These are phyloP conservation scores for Scheffersomyces stipitis DNA, from an alignment of 805 yeast species.

Conservation along the genomic window DNA sequence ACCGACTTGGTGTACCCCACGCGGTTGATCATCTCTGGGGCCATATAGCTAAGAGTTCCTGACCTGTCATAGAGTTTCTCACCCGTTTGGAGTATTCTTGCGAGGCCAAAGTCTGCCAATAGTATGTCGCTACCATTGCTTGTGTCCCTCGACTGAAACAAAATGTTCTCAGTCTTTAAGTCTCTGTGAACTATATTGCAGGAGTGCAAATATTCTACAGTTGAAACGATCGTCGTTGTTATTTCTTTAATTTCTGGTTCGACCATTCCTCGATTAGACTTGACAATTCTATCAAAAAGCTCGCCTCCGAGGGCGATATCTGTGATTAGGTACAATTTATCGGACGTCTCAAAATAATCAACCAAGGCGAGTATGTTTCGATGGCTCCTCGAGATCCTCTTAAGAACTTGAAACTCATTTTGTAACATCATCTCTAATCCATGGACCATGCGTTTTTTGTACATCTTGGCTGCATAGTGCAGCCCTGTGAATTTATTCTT, in stretches of 20 bases:
- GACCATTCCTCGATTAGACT: constrained; percentile 34
- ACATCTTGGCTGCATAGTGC: constrained; percentile 53
- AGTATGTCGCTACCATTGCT: constrained; percentile 35
- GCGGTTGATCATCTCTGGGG: constrained; percentile 61
- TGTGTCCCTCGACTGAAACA: constrained; percentile 42
- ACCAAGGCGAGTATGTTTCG: constrained; percentile 58
- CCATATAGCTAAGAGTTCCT: constrained; percentile 75
- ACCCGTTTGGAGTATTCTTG: constrained; percentile 39
- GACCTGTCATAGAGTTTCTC: constrained; percentile 47
- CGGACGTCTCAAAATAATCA: constrained; percentile 69
- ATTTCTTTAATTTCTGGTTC: constrained; percentile 51
- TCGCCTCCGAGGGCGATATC: constrained; percentile 71
- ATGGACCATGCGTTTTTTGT: constrained; percentile 47
- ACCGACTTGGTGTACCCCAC: constrained; percentile 60
- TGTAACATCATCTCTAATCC: constrained; percentile 55
- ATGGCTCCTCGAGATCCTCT: constrained; percentile 49
- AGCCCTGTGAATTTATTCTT: constrained; percentile 39
- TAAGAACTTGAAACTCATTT: constrained; percentile 60
- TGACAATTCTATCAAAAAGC: constrained; percentile 57
- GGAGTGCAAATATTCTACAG: constrained; percentile 56
- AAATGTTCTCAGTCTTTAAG: constrained; percentile 68
- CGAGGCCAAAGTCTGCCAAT: constrained; percentile 66
- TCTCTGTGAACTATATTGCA: constrained; percentile 70
- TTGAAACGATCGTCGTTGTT: constrained; percentile 50
- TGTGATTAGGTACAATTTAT: constrained; percentile 56